These are phyloP conservation scores for Sphagnum contortum DNA, from an alignment of 225 moss, liverwort and hornwort species.

Conservation along the genomic window DNA sequence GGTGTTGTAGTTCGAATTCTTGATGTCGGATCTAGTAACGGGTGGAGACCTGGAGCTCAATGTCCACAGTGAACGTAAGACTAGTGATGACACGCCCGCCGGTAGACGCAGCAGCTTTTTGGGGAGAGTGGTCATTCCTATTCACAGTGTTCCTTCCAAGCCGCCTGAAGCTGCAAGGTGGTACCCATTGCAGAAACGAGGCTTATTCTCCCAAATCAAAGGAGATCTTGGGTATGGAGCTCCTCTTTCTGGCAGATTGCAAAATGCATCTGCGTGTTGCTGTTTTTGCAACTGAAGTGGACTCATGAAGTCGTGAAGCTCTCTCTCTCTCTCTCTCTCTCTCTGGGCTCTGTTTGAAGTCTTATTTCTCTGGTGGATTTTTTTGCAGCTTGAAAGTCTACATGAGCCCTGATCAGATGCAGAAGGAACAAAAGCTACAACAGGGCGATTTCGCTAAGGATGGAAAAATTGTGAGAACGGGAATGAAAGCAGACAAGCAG, in stretches of 20 bases:
- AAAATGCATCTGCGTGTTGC: background rate
- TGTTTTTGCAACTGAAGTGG: too few species aligned
- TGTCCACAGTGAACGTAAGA: conserved; percentile 45
- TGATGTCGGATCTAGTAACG: conserved; percentile 9
- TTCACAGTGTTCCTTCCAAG: conserved; percentile 40
- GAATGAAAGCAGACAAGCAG: conserved; percentile 9
- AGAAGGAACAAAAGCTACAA: background rate
- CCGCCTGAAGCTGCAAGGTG: conserved; percentile 53
- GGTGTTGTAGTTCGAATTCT: conserved; percentile 38
- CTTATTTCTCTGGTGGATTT: too few species aligned
- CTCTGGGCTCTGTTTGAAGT: too few species aligned
- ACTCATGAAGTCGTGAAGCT: too few species aligned
- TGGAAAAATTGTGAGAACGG: conserved; percentile 10
- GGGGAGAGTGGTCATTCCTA: conserved; percentile 31
- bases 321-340: too few species aligned
- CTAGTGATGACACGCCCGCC: conserved; percentile 5
- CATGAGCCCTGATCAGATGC: too few species aligned
- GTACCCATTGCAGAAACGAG: conserved; percentile 72
- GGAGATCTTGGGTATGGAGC: conserved; percentile 74
- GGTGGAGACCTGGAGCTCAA: conserved; percentile 33
- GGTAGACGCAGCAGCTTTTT: conserved; percentile 35
- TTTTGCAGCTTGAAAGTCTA: too few species aligned
- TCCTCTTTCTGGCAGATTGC: background rate
- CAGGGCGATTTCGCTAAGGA: conserved; percentile 6
- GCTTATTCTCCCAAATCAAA: conserved; percentile 70